Conservation (phyloP, 495 filamentous ascomycete genomes). For the Monascus purpureus region DNA sequence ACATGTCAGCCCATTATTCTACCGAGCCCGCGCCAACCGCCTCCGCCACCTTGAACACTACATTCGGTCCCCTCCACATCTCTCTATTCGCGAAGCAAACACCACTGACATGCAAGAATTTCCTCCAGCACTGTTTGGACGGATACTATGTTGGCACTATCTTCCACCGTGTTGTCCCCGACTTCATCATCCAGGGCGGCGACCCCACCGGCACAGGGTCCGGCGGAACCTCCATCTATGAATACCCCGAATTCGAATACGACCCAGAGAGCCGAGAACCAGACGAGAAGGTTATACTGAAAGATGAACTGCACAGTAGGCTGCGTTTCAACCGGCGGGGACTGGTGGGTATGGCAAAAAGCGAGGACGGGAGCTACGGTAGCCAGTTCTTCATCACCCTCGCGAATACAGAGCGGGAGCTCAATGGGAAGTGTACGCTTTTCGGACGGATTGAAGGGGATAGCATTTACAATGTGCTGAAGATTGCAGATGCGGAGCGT, state of each 20-base stretch:
- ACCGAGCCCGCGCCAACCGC: slow-evolving; percentile 88
- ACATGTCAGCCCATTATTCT: slow-evolving; percentile 81
- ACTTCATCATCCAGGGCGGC: slow-evolving; percentile 89
- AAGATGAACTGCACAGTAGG: slow-evolving; percentile 83
- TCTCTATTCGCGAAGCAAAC: slow-evolving; percentile 90
- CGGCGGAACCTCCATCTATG: slow-evolving; percentile 84
- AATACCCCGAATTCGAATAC: slow-evolving; percentile 65
- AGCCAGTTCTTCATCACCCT: slow-evolving; percentile 97
- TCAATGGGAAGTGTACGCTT: slow-evolving; percentile 82
- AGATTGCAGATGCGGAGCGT: slow-evolving; percentile 79
- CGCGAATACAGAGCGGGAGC: slow-evolving; percentile 59
- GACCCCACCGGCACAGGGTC: slow-evolving; percentile 87
- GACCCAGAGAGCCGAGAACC: slow-evolving; percentile 45
- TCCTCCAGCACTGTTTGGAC: slow-evolving; percentile 87
- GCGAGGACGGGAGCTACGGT: slow-evolving; percentile 59
- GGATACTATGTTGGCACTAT: slow-evolving; percentile 86
- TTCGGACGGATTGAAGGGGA: slow-evolving; percentile 90
- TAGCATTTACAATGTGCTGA: slow-evolving; percentile 87
- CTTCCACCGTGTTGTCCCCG: slow-evolving; percentile 85
- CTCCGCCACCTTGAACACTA: slow-evolving; percentile 79
- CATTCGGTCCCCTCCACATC: slow-evolving; percentile 73
- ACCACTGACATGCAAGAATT: slow-evolving; percentile 83
- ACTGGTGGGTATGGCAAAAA: slow-evolving; percentile 78
- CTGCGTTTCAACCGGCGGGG: slow-evolving; percentile 88
- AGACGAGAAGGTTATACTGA: slow-evolving; percentile 51